Conservation (phyloP, 768 basidiomycete genomes). For the Boletus vinaceobasis region DNA sequence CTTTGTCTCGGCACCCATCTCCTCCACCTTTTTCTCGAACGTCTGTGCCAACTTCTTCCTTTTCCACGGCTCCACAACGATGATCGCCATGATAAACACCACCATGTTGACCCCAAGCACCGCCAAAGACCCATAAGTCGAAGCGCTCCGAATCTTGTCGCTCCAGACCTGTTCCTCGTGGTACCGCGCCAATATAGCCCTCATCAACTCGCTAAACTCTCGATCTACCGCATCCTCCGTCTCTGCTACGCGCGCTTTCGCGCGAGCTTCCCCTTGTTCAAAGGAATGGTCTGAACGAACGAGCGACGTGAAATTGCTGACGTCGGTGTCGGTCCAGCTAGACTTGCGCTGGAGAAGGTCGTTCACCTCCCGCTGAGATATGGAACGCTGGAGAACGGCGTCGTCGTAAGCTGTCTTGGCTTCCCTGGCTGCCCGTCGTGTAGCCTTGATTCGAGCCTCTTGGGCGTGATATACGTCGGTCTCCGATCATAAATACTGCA, state of each 20-base stretch:
- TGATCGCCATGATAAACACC: constrained; percentile 86
- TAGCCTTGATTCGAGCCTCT: constrained; percentile 73
- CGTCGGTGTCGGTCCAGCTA: constrained; percentile 87
- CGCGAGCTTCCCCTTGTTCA: constrained; percentile 72
- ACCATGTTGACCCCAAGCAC: constrained; percentile 84
- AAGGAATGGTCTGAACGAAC: constrained; percentile 87
- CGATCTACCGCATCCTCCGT: constrained; percentile 81
- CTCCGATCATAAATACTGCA: neutral
- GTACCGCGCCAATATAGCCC: constrained; percentile 83
- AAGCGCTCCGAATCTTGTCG: constrained; percentile 94
- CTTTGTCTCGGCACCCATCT: constrained; percentile 44
- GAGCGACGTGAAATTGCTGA: constrained; percentile 81
- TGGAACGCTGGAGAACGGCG: constrained; percentile 75
- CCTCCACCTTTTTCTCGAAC: constrained; percentile 78
- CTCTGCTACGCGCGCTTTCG: constrained; percentile 63
- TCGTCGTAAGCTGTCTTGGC: constrained; percentile 76
- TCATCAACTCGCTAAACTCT: constrained; percentile 86
- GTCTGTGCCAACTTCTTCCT: constrained; percentile 79
- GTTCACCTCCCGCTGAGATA: constrained; percentile 93
- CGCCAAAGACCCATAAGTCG: constrained; percentile 87
- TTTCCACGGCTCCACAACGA: constrained; percentile 97
- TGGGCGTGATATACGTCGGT: constrained; percentile 12
- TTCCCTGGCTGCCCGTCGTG: constrained; percentile 61
- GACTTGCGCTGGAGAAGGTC: constrained; percentile 93
- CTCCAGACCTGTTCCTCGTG: constrained; percentile 99